Conservation (phyloP, 176 grass and related monocot genomes). For the Lolium multiflorum region DNA sequence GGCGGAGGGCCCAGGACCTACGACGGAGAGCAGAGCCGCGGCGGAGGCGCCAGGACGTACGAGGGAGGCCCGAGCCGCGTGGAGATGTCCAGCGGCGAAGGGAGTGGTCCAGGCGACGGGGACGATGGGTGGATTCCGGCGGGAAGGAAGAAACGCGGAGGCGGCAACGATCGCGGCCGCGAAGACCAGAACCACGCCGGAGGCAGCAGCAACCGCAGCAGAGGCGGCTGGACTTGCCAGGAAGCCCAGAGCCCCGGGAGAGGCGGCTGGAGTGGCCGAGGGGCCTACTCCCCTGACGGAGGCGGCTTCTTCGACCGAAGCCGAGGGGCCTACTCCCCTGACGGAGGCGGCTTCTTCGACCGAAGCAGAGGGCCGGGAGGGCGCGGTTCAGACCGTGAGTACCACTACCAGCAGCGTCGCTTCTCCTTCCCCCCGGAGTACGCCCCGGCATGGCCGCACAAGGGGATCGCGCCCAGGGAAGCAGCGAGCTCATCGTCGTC, state of each 20-base stretch:
- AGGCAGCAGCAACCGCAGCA: not conserved
- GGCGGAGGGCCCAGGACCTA: too few relatives aligned
- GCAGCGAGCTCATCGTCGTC: conserved; percentile 3
- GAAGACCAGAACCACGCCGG: not conserved
- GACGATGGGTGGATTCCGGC: too few relatives aligned
- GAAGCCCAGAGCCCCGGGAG: not conserved
- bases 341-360: not conserved
- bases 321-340: not conserved
- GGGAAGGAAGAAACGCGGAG: too few relatives aligned
- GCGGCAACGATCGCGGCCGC: not conserved
- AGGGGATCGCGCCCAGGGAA: not conserved
- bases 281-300: not conserved
- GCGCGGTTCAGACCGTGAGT: not conserved
- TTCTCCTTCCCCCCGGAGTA: not conserved
- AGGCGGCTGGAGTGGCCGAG: too few relatives aligned
- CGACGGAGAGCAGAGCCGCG: too few relatives aligned
- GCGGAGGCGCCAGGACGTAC: too few relatives aligned
- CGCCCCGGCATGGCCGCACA: not conserved
- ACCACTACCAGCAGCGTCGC: not conserved
- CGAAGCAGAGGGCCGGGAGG: too few relatives aligned
- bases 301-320: not conserved
- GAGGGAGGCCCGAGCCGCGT: too few relatives aligned
- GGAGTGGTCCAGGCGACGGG: too few relatives aligned
- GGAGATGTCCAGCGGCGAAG: too few relatives aligned
- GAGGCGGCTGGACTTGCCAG: not conserved